These are phyloP conservation scores for Lasiodiplodia gonubiensis DNA, from an alignment of 2,329 filamentous ascomycete species.

Conservation along the genomic window DNA sequence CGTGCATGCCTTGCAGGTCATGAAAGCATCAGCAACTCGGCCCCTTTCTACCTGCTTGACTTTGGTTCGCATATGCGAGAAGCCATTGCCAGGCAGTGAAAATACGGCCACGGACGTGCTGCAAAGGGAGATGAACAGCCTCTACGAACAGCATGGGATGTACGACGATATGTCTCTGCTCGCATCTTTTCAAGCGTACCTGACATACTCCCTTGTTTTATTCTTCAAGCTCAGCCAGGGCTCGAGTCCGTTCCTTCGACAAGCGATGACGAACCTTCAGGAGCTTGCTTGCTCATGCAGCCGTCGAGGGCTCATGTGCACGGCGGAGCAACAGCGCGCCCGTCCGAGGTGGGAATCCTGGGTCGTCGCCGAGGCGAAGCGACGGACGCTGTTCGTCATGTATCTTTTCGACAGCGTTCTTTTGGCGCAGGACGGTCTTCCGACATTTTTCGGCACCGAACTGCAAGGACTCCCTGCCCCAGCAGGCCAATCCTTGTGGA, in stretches of 20 bases:
- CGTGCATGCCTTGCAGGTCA: constrained; percentile 50
- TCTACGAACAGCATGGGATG: constrained; percentile 23
- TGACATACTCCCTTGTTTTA: constrained; percentile 58
- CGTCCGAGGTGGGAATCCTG: constrained; percentile 60
- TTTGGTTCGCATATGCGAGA: constrained; percentile 27
- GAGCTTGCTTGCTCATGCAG: constrained; percentile 51
- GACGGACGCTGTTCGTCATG: constrained; percentile 58
- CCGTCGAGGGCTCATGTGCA: constrained; percentile 51
- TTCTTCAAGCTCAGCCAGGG: constrained; percentile 46
- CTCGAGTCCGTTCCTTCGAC: constrained; percentile 38
- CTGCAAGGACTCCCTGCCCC: constrained; percentile 51
- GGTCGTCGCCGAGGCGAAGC: constrained; percentile 60
- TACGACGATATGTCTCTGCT: constrained; percentile 45
- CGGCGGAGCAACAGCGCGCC: constrained; percentile 46
- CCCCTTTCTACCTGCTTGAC: constrained; percentile 29
- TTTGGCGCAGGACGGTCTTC: constrained; percentile 50
- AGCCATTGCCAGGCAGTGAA: constrained; percentile 24
- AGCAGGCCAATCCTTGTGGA: constrained; percentile 51
- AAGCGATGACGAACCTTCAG: constrained; percentile 58
- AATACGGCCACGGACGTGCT: constrained; percentile 7
- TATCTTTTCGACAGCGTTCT: constrained; percentile 61
- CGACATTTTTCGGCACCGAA: constrained; percentile 58
- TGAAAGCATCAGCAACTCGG: constrained; percentile 31
- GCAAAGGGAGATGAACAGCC: constrained; percentile 23
- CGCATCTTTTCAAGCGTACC: constrained; percentile 58